phyloP scores from a whole-genome alignment of 257 asterid genomes.

The Avicennia marina region DNA sequence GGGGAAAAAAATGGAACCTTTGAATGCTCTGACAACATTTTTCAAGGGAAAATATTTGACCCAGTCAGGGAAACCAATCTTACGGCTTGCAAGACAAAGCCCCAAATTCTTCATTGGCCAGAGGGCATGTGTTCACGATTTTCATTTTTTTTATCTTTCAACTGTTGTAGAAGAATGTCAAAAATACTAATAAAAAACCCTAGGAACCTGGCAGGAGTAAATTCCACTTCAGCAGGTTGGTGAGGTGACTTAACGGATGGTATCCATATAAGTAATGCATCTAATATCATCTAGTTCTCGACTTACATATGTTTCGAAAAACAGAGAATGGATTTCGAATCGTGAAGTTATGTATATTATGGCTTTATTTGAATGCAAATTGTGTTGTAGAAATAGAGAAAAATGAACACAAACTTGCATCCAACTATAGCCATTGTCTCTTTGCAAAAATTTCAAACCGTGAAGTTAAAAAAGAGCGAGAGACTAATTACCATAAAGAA shows the following conservation, averaged over 20 bases:
- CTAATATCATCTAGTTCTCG: no score
- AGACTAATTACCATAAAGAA: constrained; percentile 4
- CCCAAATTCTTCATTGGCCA: constrained; percentile 1
- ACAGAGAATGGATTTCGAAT: neutral
- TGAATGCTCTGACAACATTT: neutral
- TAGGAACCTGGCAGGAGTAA: neutral
- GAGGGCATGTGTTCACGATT: constrained; percentile 5
- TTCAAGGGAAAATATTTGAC: constrained; percentile 17
- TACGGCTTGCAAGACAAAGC: neutral
- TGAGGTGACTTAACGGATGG: constrained; percentile 1
- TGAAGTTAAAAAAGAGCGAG: constrained; percentile 5
- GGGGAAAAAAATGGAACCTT: constrained; percentile 4
- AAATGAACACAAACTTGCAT: no score
- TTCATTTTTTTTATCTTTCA: neutral
- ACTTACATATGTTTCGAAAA: no score
- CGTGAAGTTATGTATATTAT: neutral
- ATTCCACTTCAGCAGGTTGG: constrained; percentile 22
- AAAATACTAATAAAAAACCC: neutral
- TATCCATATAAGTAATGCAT: no score
- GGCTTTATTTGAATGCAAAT: no score
- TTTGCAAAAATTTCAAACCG: no score
- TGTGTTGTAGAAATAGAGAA: no score
- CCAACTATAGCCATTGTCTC: no score
- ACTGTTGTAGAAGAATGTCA: constrained; percentile 3
- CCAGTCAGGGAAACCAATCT: no score